phyloP scores from a whole-genome alignment of 2,329 filamentous ascomycete genomes.

The Nemania abortiva region DNA sequence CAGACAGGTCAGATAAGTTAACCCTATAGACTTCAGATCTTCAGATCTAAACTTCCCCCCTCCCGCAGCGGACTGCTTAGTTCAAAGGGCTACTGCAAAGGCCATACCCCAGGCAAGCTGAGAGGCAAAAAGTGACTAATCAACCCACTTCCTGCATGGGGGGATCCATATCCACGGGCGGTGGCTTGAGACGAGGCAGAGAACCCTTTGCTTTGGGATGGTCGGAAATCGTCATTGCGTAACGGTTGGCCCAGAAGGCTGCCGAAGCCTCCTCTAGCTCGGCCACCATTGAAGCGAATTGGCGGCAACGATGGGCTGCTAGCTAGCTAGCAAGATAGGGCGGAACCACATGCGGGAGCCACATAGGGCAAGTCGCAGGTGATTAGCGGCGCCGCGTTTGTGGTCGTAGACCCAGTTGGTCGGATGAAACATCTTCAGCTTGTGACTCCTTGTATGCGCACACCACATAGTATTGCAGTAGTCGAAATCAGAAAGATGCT shows the following conservation, averaged over 20 bases:
- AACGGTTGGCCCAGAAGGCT: slow-evolving; percentile 28
- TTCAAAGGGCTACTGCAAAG: neutral
- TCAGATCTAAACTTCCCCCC: neutral
- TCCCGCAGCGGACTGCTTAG: slow-evolving; percentile 4
- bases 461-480: neutral
- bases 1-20: neutral
- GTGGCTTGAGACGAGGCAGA: slow-evolving; percentile 29
- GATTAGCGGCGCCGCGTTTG: neutral
- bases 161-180: slow-evolving; percentile 10
- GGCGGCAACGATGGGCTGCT: slow-evolving; percentile 1
- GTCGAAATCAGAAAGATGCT: neutral
- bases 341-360: slow-evolving; percentile 20
- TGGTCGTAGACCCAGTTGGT: slow-evolving; percentile 18
- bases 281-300: slow-evolving; percentile 22
- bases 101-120: slow-evolving; percentile 34
- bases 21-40: neutral
- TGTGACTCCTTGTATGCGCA: neutral
- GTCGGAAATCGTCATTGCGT: slow-evolving; percentile 3
- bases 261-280: slow-evolving; percentile 24
- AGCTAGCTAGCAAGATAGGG: neutral
- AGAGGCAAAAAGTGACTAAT: slow-evolving; percentile 32
- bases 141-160: slow-evolving; percentile 5
- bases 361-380: neutral
- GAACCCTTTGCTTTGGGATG: neutral
- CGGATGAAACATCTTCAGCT: slow-evolving; percentile 36